These are phyloP conservation scores for Gynochthodes officinalis DNA, from an alignment of 257 asterid species.

Conservation along the genomic window DNA sequence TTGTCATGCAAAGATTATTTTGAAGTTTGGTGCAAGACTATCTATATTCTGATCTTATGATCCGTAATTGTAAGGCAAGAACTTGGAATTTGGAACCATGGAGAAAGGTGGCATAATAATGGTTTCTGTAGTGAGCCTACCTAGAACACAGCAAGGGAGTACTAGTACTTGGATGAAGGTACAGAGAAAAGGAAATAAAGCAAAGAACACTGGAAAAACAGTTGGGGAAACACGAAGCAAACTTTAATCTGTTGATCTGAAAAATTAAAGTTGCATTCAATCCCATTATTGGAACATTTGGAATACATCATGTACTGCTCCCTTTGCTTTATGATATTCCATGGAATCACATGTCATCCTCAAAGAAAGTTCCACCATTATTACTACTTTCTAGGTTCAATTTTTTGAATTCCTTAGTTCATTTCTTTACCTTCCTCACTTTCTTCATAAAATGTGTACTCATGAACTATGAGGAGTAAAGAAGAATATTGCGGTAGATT, in stretches of 20 bases:
- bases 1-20: no score
- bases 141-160: neutral
- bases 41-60: no score
- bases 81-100: conserved; percentile 3
- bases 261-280: conserved; percentile 40
- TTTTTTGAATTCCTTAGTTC: conserved; percentile 14
- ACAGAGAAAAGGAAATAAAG: conserved; percentile 25
- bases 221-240: conserved; percentile 12
- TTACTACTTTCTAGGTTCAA: conserved; percentile 12
- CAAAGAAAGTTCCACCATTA: conserved; percentile 27
- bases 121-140: neutral
- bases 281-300: conserved; percentile 34
- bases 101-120: neutral
- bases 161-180: no score
- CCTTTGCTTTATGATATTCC: conserved; percentile 46
- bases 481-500: no score
- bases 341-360: conserved; percentile 40
- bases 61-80: no score
- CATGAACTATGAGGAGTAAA: no score
- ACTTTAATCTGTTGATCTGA: conserved; percentile 28
- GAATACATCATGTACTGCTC: conserved; percentile 14
- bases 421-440: conserved; percentile 8
- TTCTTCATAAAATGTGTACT: no score
- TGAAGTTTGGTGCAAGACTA: no score
- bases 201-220: neutral